Evolutionary conservation across 805 yeast genomes (phyloP).

Genomic region (Candida wancherniae): DNA sequence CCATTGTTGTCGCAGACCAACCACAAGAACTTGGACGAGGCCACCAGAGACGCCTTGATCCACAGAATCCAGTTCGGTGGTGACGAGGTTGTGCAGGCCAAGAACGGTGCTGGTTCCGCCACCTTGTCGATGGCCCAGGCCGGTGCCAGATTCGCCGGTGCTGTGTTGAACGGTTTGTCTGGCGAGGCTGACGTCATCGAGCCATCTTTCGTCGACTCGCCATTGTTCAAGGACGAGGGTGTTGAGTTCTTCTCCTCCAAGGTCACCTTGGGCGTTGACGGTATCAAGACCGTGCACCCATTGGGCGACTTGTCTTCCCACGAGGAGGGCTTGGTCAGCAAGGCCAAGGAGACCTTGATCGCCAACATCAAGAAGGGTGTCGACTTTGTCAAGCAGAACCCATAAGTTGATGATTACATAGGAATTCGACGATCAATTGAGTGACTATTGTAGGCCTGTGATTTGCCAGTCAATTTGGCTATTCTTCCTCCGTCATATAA

Average conservation of each 20-base stretch:
- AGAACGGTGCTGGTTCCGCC: conserved; percentile 92
- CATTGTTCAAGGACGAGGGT: conserved; percentile 81
- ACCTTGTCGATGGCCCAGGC: conserved; percentile 93
- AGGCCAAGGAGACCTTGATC: conserved; percentile 84
- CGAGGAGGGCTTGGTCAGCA: conserved; percentile 79
- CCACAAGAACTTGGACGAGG: conserved; percentile 59
- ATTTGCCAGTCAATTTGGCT: no score
- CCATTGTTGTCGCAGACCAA: conserved; percentile 84
- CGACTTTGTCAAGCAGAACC: conserved; percentile 72
- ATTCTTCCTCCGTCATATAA: no score
- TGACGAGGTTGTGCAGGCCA: conserved; percentile 91
- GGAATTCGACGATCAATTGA: no score
- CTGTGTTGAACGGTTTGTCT: conserved; percentile 59
- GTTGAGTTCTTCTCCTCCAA: conserved; percentile 94
- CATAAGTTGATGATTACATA: no score
- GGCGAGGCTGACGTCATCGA: conserved; percentile 63
- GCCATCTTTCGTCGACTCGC: conserved; percentile 73
- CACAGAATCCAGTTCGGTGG: conserved; percentile 95
- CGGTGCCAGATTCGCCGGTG: conserved; percentile 69
- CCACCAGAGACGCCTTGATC: conserved; percentile 60
- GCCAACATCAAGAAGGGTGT: conserved; percentile 93
- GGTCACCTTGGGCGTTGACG: conserved; percentile 89
- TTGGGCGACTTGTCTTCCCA: conserved; percentile 68
- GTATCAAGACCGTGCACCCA: conserved; percentile 77
- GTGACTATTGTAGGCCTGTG: no score